Percentiles rank a stretch among this genome's conserved stretches.
phyloP scores from a whole-genome alignment of 192 early-diverging fungal genomes.

The Glomus cerebriforme region DNA sequence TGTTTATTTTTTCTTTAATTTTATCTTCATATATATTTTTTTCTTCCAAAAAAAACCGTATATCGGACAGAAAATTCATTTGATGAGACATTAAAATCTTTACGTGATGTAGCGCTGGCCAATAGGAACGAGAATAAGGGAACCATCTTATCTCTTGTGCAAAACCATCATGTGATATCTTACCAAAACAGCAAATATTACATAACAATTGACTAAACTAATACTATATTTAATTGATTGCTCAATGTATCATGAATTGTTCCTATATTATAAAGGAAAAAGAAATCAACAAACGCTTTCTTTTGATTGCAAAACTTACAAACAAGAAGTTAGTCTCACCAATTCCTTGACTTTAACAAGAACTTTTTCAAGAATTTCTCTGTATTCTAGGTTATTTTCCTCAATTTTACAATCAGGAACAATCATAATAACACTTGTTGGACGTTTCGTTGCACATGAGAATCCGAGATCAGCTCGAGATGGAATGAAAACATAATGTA shows the following conservation, averaged over 20 bases:
- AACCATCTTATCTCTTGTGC: too few species aligned
- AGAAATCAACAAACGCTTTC: background rate
- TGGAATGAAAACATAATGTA: slow-evolving; percentile 95
- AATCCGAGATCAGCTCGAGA: slow-evolving; percentile 95
- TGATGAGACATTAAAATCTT: too few species aligned
- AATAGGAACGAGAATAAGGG: too few species aligned
- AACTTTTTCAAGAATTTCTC: slow-evolving; percentile 86
- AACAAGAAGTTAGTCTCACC: slow-evolving; percentile 37
- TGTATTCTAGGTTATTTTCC: slow-evolving; percentile 73
- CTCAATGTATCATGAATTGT: background rate
- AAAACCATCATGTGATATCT: too few species aligned
- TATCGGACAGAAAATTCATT: too few species aligned
- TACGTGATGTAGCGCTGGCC: too few species aligned
- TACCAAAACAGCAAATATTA: too few species aligned
- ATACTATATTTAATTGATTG: background rate
- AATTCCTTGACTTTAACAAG: slow-evolving; percentile 75
- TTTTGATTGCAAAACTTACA: background rate
- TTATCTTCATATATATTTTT: too few species aligned
- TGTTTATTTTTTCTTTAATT: too few species aligned
- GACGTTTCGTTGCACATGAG: slow-evolving; percentile 92
- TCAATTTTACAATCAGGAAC: slow-evolving; percentile 72
- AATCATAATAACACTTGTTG: slow-evolving; percentile 90
- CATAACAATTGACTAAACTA: too few species aligned
- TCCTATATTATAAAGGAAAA: background rate
- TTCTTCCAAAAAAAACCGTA: too few species aligned